These are phyloP conservation scores for Pyronema domesticum DNA, from an alignment of 495 filamentous ascomycete species.

Conservation along the genomic window DNA sequence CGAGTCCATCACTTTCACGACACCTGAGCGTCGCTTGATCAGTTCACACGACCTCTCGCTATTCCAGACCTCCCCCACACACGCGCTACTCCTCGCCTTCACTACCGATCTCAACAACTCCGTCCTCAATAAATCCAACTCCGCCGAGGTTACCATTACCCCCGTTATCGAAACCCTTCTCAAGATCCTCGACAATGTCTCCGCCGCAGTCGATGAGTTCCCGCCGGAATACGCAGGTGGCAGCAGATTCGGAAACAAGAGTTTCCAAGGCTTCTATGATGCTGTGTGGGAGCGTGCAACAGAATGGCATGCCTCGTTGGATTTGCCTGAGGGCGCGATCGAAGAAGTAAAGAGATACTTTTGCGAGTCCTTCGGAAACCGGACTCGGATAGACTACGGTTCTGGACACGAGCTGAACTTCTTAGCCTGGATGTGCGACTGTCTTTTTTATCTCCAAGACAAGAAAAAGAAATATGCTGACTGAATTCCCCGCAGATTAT, in stretches of 20 bases:
- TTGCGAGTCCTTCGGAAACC: conserved; percentile 65
- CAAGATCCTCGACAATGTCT: conserved; percentile 48
- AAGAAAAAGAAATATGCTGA: background rate
- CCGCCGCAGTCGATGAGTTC: conserved; percentile 40
- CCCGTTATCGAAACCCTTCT: conserved; percentile 45
- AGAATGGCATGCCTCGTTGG: conserved; percentile 39
- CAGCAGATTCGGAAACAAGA: conserved; percentile 85
- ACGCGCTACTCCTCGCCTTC: conserved; percentile 60
- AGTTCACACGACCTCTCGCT: conserved; percentile 60
- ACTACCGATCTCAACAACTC: conserved; percentile 73
- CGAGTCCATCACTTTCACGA: conserved; percentile 41
- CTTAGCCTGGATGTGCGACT: conserved; percentile 54
- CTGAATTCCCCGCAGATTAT: conserved; percentile 31
- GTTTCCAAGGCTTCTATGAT: conserved; percentile 71
- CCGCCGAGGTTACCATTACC: conserved; percentile 38
- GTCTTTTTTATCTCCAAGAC: background rate
- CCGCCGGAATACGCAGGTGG: conserved; percentile 72
- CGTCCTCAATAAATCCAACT: conserved; percentile 56
- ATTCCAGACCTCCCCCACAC: conserved; percentile 63
- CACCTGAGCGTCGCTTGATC: conserved; percentile 61
- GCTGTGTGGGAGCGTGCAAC: conserved; percentile 37
- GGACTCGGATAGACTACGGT: conserved; percentile 84
- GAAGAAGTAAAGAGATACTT: conserved; percentile 66
- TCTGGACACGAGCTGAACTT: conserved; percentile 96
- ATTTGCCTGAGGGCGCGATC: conserved; percentile 37